Conservation (phyloP, 2,329 filamentous ascomycete genomes). For the Penicillium sp. region DNA sequence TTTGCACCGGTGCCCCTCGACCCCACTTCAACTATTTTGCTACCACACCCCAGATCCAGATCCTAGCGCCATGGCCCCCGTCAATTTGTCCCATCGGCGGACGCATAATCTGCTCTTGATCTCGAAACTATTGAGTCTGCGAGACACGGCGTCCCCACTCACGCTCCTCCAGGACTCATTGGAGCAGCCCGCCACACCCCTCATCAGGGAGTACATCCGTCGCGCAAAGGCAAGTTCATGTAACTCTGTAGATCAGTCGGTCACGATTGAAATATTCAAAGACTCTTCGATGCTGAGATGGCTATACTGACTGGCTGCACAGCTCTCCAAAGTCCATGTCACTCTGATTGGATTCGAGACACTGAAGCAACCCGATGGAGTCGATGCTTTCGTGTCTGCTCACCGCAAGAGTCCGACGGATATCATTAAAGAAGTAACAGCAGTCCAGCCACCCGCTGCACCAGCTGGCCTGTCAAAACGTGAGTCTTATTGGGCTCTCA, state of each 20-base stretch:
- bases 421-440: slow-evolving; percentile 60
- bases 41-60: background rate
- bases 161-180: slow-evolving; percentile 82
- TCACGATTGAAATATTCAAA: too few relatives aligned
- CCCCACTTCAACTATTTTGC: slow-evolving; percentile 21
- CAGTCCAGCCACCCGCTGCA: slow-evolving; percentile 29
- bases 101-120: slow-evolving; percentile 83
- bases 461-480: slow-evolving; percentile 25
- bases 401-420: slow-evolving; percentile 57
- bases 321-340: slow-evolving; percentile 62
- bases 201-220: slow-evolving; percentile 70
- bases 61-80: slow-evolving; percentile 32
- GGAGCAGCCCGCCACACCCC: slow-evolving; percentile 71
- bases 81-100: slow-evolving; percentile 60
- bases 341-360: slow-evolving; percentile 79
- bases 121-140: slow-evolving; percentile 74
- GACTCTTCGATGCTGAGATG: too few relatives aligned
- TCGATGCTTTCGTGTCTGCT: slow-evolving; percentile 66
- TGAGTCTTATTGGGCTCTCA: slow-evolving; percentile 17
- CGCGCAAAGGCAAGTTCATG: slow-evolving; percentile 64
- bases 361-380: slow-evolving; percentile 60
- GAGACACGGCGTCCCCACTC: slow-evolving; percentile 79
- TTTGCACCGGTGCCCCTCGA: slow-evolving; percentile 20
- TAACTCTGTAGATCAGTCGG: background rate
- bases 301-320: slow-evolving; percentile 10